A percentile compares a stretch with the other conserved stretches of the same genome.
Evolutionary conservation across 2,329 filamentous ascomycete species (phyloP).

Genomic region (Xenoacremonium recifei): DNA sequence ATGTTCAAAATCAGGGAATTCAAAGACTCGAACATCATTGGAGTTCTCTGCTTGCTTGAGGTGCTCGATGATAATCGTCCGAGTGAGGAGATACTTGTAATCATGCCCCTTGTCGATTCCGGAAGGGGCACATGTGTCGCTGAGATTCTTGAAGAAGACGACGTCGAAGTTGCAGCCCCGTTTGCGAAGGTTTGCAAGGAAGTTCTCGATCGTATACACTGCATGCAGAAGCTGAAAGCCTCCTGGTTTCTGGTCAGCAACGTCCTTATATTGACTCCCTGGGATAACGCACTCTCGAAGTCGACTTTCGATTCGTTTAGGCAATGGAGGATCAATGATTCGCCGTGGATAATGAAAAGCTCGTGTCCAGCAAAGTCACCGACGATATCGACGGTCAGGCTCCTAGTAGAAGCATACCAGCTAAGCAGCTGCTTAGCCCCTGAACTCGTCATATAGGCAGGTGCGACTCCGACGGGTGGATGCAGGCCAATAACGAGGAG

Average conservation of each 20-base stretch:
- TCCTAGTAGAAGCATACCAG: conserved; percentile 8
- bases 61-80: conserved; percentile 64
- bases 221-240: conserved; percentile 73
- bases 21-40: conserved; percentile 29
- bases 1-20: conserved; percentile 47
- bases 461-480: too few species aligned
- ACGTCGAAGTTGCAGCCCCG: conserved; percentile 71
- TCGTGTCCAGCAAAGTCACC: conserved; percentile 76
- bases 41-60: conserved; percentile 33
- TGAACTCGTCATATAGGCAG: too few species aligned
- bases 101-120: conserved; percentile 5
- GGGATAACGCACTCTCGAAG: conserved; percentile 51
- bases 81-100: conserved; percentile 59
- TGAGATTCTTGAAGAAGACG: conserved; percentile 62
- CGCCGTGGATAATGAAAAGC: conserved; percentile 70
- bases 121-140: conserved; percentile 53
- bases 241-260: conserved; percentile 27
- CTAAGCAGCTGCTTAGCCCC: conserved; percentile 6
- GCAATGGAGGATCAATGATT: conserved; percentile 66
- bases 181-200: conserved; percentile 58
- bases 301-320: conserved; percentile 63
- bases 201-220: conserved; percentile 65
- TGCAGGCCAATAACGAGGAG: too few species aligned
- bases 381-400: conserved; percentile 57
- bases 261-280: too few species aligned